These are phyloP conservation scores for Phyllosticta paracitricarpa DNA, from an alignment of 2,329 filamentous ascomycete species.

Conservation along the genomic window DNA sequence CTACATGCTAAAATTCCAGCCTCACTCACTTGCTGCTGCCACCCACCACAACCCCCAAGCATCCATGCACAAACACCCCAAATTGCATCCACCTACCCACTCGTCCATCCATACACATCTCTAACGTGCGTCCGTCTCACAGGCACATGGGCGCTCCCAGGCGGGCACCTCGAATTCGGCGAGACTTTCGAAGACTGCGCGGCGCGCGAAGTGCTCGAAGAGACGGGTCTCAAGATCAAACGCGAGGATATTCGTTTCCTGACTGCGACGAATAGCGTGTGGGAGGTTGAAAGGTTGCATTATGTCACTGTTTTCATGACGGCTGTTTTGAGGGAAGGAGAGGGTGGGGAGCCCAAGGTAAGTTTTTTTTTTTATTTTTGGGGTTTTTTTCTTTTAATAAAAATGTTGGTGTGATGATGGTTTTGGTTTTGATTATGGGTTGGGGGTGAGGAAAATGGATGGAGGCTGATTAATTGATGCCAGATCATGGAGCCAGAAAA, in stretches of 20 bases:
- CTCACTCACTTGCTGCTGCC: too few relatives aligned
- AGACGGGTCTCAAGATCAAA: slow-evolving; percentile 22
- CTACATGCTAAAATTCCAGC: too few relatives aligned
- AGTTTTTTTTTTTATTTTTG: slow-evolving; percentile 14
- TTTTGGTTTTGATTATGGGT: too few relatives aligned
- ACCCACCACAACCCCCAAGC: too few relatives aligned
- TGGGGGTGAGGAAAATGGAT: too few relatives aligned
- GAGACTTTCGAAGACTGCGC: slow-evolving; percentile 52
- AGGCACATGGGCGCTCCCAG: slow-evolving; percentile 55
- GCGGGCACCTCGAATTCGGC: slow-evolving; percentile 59
- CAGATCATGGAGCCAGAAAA: slow-evolving; percentile 41
- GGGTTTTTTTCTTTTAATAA: too few relatives aligned
- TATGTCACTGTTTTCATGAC: slow-evolving; percentile 65
- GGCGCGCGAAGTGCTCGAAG: slow-evolving; percentile 54
- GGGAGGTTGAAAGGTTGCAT: slow-evolving; percentile 51
- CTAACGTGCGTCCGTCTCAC: not conserved
- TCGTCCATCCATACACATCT: too few relatives aligned
- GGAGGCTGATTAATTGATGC: not conserved
- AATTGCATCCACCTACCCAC: too few relatives aligned
- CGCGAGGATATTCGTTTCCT: slow-evolving; percentile 39
- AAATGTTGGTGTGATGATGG: not conserved
- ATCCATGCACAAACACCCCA: too few relatives aligned
- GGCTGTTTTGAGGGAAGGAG: slow-evolving; percentile 40
- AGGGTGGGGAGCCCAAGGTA: slow-evolving; percentile 44
- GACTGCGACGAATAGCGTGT: slow-evolving; percentile 58